Conservation (phyloP, 2,329 filamentous ascomycete genomes). For the Eutypa lata region DNA sequence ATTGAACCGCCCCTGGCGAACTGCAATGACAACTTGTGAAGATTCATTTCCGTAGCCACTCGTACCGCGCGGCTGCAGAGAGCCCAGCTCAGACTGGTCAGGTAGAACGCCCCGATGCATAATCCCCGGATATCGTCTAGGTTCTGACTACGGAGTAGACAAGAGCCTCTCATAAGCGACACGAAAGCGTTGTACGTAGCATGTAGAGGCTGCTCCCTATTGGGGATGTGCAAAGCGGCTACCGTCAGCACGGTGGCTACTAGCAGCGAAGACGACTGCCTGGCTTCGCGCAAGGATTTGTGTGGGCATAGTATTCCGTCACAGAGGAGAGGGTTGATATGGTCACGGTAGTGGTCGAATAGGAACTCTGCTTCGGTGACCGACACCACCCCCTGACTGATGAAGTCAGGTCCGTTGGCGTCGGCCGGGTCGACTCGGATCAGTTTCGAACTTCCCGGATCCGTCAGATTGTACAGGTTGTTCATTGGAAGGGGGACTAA, state of each 20-base stretch:
- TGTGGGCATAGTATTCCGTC: constrained; percentile 16
- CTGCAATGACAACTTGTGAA: constrained; percentile 33
- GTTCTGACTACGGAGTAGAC: constrained; percentile 29
- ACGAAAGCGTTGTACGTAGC: constrained; percentile 15
- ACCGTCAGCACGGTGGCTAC: constrained; percentile 17
- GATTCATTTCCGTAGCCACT: constrained; percentile 36
- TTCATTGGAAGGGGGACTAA: constrained; percentile 13
- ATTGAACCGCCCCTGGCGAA: constrained; percentile 28
- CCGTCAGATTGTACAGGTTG: constrained; percentile 15
- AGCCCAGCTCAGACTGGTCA: constrained; percentile 37
- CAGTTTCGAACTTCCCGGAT: constrained; percentile 12
- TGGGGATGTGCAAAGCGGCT: constrained; percentile 16
- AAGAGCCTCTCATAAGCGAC: constrained; percentile 12
- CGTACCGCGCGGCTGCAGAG: constrained; percentile 35
- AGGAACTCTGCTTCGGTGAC: constrained; percentile 17
- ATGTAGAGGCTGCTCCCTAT: constrained; percentile 9
- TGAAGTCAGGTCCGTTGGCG: constrained; percentile 14
- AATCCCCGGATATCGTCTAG: constrained; percentile 35
- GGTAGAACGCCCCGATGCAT: constrained; percentile 36
- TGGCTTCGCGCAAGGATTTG: constrained; percentile 11
- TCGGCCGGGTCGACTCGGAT: constrained; percentile 15
- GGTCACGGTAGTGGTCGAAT: constrained; percentile 16
- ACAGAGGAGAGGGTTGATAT: constrained; percentile 18
- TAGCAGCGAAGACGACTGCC: constrained; percentile 17
- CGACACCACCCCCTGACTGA: constrained; percentile 13